These are phyloP conservation scores for Penicillium antarcticum DNA, from an alignment of 495 filamentous ascomycete species.

Conservation along the genomic window DNA sequence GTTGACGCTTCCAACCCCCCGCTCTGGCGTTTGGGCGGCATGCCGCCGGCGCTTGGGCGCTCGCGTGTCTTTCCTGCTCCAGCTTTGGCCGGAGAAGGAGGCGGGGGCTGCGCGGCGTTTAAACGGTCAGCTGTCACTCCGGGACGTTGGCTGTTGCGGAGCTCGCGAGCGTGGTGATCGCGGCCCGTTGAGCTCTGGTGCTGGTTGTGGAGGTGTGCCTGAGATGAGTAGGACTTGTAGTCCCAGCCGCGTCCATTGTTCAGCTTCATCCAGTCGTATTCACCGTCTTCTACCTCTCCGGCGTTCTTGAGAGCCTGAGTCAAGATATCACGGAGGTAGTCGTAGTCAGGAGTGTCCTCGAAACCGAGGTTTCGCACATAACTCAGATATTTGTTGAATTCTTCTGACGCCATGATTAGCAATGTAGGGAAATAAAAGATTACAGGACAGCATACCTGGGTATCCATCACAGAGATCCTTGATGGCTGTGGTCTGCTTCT, in stretches of 20 bases:
- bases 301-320: conserved; percentile 94
- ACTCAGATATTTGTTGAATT: conserved; percentile 95
- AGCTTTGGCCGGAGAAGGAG: conserved; percentile 79
- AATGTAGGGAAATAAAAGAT: background rate
- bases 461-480: conserved; percentile 96
- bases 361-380: conserved; percentile 98
- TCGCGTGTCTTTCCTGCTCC: conserved; percentile 75
- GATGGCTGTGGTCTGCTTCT: conserved; percentile 97
- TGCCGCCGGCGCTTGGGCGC: conserved; percentile 75
- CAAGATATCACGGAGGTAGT: conserved; percentile 94
- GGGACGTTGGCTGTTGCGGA: conserved; percentile 57
- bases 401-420: conserved; percentile 51
- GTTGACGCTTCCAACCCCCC: conserved; percentile 74
- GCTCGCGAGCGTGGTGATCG: conserved; percentile 68
- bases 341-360: conserved; percentile 98
- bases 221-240: conserved; percentile 81
- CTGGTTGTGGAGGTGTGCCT: conserved; percentile 71
- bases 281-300: conserved; percentile 94
- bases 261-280: conserved; percentile 99
- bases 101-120: conserved; percentile 92
- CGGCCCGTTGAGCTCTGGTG: conserved; percentile 72
- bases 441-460: conserved; percentile 55
- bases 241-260: conserved; percentile 96
- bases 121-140: conserved; percentile 84
- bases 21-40: conserved; percentile 69